These are phyloP conservation scores for Lepiota venenata DNA, from an alignment of 768 basidiomycete species.

Conservation along the genomic window DNA sequence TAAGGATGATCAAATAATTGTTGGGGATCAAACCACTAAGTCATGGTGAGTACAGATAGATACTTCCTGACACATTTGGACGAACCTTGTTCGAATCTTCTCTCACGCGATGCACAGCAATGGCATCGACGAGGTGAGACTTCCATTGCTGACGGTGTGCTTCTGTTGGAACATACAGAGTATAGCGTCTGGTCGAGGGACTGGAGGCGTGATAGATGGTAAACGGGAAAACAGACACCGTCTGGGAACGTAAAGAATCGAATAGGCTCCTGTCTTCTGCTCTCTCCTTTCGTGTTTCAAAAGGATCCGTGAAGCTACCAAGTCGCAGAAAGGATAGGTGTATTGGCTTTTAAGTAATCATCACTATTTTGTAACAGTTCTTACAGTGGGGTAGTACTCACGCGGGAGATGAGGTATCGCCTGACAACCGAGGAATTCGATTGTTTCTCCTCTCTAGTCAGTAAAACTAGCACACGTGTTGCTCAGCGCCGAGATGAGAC, in stretches of 20 bases:
- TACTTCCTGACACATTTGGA: background rate
- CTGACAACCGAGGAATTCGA: slow-evolving; percentile 39
- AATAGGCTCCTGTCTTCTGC: slow-evolving; percentile 55
- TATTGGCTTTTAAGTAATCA: slow-evolving; percentile 53
- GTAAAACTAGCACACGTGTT: slow-evolving; percentile 44
- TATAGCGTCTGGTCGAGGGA: slow-evolving; percentile 59
- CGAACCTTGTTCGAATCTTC: slow-evolving; percentile 72
- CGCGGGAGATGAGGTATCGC: slow-evolving; percentile 62
- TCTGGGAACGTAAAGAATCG: slow-evolving; percentile 49
- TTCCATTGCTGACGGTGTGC: slow-evolving; percentile 60
- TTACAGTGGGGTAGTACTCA: slow-evolving; percentile 32
- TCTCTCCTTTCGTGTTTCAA: slow-evolving; percentile 64
- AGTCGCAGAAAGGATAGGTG: slow-evolving; percentile 77
- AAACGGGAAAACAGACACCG: slow-evolving; percentile 67
- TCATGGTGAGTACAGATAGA: background rate
- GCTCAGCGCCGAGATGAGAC: slow-evolving; percentile 1
- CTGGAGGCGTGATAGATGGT: slow-evolving; percentile 69
- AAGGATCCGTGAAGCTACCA: slow-evolving; percentile 54
- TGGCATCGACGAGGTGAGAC: slow-evolving; percentile 53
- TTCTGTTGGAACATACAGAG: slow-evolving; percentile 63
- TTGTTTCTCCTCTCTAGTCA: slow-evolving; percentile 59
- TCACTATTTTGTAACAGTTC: background rate
- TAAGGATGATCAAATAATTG: slow-evolving; percentile 61
- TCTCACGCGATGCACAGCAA: slow-evolving; percentile 58
- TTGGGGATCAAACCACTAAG: slow-evolving; percentile 66